These are phyloP conservation scores for Reutealis trisperma DNA, from an alignment of 345 rosid genomes.

Conservation along the genomic window DNA sequence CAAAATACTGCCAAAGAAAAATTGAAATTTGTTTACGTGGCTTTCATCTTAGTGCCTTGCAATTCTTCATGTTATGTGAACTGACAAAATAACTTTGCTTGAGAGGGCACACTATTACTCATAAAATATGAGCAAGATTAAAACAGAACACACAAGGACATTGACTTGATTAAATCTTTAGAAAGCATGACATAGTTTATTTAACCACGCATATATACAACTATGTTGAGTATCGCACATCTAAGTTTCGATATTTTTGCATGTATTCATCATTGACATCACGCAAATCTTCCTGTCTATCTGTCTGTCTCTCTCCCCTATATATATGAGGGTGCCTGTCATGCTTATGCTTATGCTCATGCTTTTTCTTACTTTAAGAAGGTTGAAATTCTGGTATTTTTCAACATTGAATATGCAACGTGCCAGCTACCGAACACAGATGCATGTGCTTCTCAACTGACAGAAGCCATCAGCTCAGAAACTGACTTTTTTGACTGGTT, in stretches of 20 bases:
- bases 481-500: not conserved
- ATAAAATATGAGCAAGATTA: not conserved
- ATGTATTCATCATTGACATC: not conserved
- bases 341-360: not conserved
- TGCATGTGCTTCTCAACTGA: not conserved
- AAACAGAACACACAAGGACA: not conserved
- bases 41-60: not conserved
- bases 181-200: not conserved
- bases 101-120: not conserved
- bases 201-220: not conserved
- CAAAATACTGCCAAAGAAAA: not conserved
- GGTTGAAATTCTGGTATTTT: not conserved
- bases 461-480: not conserved
- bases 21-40: not conserved
- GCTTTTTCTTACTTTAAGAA: not conserved
- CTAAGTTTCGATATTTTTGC: not conserved
- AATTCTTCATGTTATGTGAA: not conserved
- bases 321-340: not conserved
- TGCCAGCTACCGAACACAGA: not conserved
- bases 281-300: not conserved
- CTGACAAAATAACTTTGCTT: not conserved
- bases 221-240: not conserved
- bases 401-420: conserved; percentile 4
- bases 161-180: not conserved
- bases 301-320: not conserved